These are phyloP conservation scores for Platanthera zijinensis DNA, from an alignment of 106 monocot genomes.

Conservation along the genomic window DNA sequence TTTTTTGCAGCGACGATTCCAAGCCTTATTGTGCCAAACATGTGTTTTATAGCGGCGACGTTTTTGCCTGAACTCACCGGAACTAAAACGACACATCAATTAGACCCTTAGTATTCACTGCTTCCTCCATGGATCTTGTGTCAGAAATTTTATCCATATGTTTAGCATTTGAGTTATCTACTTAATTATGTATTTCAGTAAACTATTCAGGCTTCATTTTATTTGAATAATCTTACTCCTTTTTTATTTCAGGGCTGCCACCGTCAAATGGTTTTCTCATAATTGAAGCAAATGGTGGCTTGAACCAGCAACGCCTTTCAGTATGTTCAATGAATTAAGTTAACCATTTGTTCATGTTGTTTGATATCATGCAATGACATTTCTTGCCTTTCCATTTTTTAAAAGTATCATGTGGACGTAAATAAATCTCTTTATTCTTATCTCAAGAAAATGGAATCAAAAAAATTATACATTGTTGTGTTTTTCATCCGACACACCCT, in stretches of 20 bases:
- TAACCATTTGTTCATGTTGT: neutral
- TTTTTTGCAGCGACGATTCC: too few relatives aligned
- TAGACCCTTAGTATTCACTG: too few relatives aligned
- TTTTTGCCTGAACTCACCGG: too few relatives aligned
- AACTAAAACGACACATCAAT: too few relatives aligned
- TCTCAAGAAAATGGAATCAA: neutral
- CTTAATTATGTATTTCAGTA: neutral
- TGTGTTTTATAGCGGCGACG: too few relatives aligned
- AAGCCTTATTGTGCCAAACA: too few relatives aligned
- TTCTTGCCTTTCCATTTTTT: neutral
- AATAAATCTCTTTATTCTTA: neutral
- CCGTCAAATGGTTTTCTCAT: constrained; percentile 89
- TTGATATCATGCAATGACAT: neutral
- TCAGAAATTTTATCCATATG: neutral
- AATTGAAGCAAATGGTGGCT: constrained; percentile 96
- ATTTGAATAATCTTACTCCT: neutral
- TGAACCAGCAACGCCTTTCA: constrained; percentile 94
- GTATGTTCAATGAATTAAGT: constrained; percentile 34
- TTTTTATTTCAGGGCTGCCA: constrained; percentile 38
- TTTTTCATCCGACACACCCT: neutral
- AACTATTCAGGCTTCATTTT: neutral
- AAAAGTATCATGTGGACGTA: neutral
- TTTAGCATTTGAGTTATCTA: neutral
- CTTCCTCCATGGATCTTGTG: neutral
- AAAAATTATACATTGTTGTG: neutral